Percentiles rank a stretch among this genome's conserved stretches.
Evolutionary conservation across 768 basidiomycete genomes (phyloP).

Genomic region (Botryobasidium botryosum): DNA sequence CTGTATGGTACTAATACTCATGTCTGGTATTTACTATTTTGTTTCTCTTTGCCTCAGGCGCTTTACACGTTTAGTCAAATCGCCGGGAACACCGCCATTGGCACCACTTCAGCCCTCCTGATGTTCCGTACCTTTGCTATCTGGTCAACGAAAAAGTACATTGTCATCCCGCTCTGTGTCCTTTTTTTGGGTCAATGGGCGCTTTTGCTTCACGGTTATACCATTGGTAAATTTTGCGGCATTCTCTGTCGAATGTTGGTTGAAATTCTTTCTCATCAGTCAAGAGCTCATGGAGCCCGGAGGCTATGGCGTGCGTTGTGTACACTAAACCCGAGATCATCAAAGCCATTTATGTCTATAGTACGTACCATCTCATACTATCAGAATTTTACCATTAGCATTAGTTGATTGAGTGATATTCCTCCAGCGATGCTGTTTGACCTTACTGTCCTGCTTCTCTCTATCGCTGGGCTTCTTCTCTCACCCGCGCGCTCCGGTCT

Average conservation of each 20-base stretch:
- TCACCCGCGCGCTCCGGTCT: slow-evolving; percentile 37
- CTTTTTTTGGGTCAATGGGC: slow-evolving; percentile 36
- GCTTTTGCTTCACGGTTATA: not conserved
- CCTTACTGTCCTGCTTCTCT: slow-evolving; percentile 41
- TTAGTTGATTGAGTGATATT: no score
- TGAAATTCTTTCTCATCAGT: not conserved
- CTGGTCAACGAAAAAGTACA: slow-evolving; percentile 40
- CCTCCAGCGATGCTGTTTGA: slow-evolving; percentile 45
- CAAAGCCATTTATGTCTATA: slow-evolving; percentile 49
- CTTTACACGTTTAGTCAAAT: slow-evolving; percentile 32
- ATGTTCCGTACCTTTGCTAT: slow-evolving; percentile 35
- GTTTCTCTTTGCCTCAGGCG: no score
- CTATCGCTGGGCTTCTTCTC: slow-evolving; percentile 42
- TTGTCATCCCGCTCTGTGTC: slow-evolving; percentile 33
- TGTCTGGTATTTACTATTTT: no score
- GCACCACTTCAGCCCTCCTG: slow-evolving; percentile 11
- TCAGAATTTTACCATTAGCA: no score
- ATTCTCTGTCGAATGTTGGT: not conserved
- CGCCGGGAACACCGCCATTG: slow-evolving; percentile 12
- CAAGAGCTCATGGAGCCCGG: not conserved
- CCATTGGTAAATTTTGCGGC: no score
- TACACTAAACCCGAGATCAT: slow-evolving; percentile 30
- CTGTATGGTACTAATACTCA: no score
- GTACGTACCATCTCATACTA: slow-evolving; percentile 8
- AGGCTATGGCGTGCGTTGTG: slow-evolving; percentile 9